Base-by-base conservation (phyloP, 257 asterid genomes). In the Nemophila menziesii region DNA sequence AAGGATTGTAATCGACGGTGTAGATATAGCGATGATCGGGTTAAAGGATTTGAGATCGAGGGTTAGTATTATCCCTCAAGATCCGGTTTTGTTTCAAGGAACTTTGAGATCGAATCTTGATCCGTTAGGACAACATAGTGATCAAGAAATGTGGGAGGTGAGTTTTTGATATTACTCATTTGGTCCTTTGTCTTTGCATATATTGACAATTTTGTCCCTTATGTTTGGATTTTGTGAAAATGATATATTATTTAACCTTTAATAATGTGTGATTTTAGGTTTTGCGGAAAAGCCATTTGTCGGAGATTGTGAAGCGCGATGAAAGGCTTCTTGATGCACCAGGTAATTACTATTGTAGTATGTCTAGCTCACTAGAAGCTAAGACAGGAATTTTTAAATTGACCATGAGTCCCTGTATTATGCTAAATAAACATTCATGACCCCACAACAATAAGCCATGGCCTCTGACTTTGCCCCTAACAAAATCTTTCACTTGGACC, bases 41-140 rank as follows among this genome's bases (percentile, higher is more conserved):
- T 52, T 81, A 16, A 80, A 81, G n/a, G 93, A 85, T 63, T 49
- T 85, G 44, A 74, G 96, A 50, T 85, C 86, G 4, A 57, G 68
- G 22, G 39, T 85, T 40, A 85, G 92, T 50, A 73, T 81, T 43
- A 80, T 85, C 11, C 95, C 95, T 21, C 95, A 85, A 60, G 95
- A 85, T 54, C 95, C 95, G 17, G 64, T 64, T 46, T 67, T 85
- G 64, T 85, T 85, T 60, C 92, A 73, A 54, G 93, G 93, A 46
- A 81, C 85, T 8, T 39, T 85, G 69, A 65, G 93, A 67, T 67
- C 68, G 24, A 85, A 85, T 63, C 72, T 85, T 40, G 95, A 85
- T 54, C 92, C 82, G 12, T 60, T 73, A 17, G 72, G 75, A 37
- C 69, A 68, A 45, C 71, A 66, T 62, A 36, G 84, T 0, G 96